Evolutionary conservation across 805 yeast species (phyloP), one percentile per base, ranked within the genome.

Genomic region (Candida ortonii): DNA sequence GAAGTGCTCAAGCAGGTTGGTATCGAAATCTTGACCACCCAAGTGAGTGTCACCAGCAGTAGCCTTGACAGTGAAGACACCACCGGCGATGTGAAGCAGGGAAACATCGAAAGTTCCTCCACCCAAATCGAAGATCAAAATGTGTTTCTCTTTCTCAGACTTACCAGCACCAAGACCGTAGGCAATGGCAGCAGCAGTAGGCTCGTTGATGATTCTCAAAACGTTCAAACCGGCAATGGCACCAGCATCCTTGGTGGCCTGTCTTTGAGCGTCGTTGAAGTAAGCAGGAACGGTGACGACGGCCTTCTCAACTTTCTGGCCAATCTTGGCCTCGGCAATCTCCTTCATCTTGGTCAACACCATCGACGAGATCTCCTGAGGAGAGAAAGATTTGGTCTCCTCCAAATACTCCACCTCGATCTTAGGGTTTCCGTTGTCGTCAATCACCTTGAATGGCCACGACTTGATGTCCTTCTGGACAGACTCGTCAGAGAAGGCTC

Each of bases 61-160:
- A 52, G 97, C 88, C 77, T 88, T 88, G 57, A 88, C 97, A 66
- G 88, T 90, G 76, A 88, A 88, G 59, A 88, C 86, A 71, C 96
- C 97, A 62, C 88, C 96, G 62, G 87, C 95, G 61, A 88, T 85
- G 64, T 89, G 80, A 64, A 88, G 76, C 48, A 88, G 76, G 33
- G 96, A 89, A 38, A 88, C 96, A 84, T 88, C 97, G 73, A 88
- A 88, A 64, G 96, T 88, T 80, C 96, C 96, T 73, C 97, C 97
- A 78, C 97, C 97, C 65, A 88, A 80, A 70, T 88, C 96, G 74
- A 87, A 88, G 64, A 88, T 85, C 61, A 88, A 73, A 46, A 88
- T 90, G 68, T 87, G 86, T 67, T 82, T 81, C 72, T 88, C 96
- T 49, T 75, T 76, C 45, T 77, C 80, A 49, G 82, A 73, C 59